phyloP scores from a whole-genome alignment of 2,329 filamentous ascomycete genomes.

The Sporothrix inflata region DNA sequence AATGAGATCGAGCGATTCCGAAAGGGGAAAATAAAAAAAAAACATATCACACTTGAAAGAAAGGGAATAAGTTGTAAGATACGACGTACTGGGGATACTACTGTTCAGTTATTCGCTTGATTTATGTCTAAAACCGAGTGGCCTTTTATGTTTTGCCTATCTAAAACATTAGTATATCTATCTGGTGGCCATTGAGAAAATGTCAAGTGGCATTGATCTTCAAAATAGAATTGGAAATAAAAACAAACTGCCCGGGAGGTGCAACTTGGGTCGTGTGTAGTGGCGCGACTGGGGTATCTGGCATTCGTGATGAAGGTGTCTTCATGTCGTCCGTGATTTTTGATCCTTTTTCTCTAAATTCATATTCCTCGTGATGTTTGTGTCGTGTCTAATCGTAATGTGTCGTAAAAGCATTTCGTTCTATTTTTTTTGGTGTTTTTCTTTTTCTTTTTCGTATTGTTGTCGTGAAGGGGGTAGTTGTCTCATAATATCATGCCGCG shows the following conservation, averaged over 20 bases:
- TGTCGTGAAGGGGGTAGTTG: neutral
- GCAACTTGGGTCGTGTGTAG: neutral
- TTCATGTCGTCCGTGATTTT: neutral
- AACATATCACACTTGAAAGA: neutral
- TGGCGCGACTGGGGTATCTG: neutral
- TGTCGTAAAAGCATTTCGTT: neutral
- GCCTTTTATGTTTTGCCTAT: neutral
- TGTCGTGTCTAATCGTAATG: neutral
- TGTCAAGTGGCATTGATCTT: neutral
- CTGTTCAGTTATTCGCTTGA: neutral
- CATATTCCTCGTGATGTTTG: neutral
- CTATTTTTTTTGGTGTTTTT: neutral
- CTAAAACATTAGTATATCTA: neutral
- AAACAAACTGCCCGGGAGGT: neutral
- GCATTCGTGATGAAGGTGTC: neutral
- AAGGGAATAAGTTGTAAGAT: too few species aligned
- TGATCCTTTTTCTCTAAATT: neutral
- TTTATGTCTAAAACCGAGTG: too few species aligned
- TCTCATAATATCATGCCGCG: neutral
- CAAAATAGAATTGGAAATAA: neutral
- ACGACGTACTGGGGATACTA: neutral
- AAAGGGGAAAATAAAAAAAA: slow-evolving; percentile 1
- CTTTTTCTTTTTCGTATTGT: neutral
- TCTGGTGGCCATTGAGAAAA: neutral
- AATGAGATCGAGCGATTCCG: neutral